Evolutionary conservation across 2,329 filamentous ascomycete genomes (phyloP).

Genomic region (Zymoseptoria tritici): DNA sequence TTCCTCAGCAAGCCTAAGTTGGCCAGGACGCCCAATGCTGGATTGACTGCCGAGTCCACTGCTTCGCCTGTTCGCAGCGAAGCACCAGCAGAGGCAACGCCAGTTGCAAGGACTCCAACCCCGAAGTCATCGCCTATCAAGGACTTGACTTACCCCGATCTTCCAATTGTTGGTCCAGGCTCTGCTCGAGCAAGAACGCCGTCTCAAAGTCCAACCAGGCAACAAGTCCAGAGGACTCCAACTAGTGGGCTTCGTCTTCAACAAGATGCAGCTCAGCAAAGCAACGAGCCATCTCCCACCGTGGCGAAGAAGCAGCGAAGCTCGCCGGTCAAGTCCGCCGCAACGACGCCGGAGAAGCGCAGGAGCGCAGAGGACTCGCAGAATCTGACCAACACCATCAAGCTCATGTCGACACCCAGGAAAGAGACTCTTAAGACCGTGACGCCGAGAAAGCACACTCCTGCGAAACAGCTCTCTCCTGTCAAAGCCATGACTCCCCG

Average conservation of each 20-base stretch:
- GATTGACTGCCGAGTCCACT: neutral
- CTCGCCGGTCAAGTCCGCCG: conserved; percentile 11
- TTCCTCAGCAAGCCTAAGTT: conserved; percentile 8
- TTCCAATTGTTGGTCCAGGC: conserved; percentile 12
- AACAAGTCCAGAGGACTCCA: neutral
- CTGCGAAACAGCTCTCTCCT: conserved; percentile 35
- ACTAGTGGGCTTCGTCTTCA: conserved; percentile 7
- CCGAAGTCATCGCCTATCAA: conserved; percentile 10
- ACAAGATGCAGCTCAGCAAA: conserved; percentile 15
- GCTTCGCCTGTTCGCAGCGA: neutral
- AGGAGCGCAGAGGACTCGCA: conserved; percentile 14
- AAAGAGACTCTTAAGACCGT: conserved; percentile 36
- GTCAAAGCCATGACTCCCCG: conserved; percentile 34
- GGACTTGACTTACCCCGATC: conserved; percentile 15
- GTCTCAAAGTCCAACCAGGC: conserved; percentile 13
- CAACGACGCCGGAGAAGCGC: conserved; percentile 15
- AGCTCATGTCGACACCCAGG: conserved; percentile 41
- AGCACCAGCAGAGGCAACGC: neutral
- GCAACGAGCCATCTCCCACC: conserved; percentile 20
- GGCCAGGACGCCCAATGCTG: neutral
- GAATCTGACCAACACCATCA: conserved; percentile 37
- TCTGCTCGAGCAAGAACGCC: conserved; percentile 12
- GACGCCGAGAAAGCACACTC: conserved; percentile 34
- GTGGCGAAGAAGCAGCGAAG: conserved; percentile 23
- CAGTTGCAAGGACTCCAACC: neutral